phyloP scores from a whole-genome alignment of 352 stramenopile species.

The Detonula confervacea region DNA sequence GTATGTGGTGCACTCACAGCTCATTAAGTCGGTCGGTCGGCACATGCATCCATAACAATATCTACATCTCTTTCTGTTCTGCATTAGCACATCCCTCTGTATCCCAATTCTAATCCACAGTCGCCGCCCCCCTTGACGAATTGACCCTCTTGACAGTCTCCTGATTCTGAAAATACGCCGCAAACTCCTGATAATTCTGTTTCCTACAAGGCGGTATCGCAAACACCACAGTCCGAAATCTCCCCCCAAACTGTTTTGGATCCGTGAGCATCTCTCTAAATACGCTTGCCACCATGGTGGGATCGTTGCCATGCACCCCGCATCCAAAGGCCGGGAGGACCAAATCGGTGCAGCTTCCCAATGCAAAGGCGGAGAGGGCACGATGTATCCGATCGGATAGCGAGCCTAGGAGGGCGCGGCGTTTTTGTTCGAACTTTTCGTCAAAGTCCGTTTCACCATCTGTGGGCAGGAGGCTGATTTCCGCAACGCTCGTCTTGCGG shows the following conservation, averaged over 20 bases:
- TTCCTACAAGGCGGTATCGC: conserved; percentile 55
- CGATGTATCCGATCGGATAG: conserved; percentile 52
- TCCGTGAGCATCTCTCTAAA: conserved; percentile 54
- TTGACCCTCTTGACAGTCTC: neutral
- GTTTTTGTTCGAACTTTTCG: conserved; percentile 48
- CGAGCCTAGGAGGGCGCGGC: conserved; percentile 26
- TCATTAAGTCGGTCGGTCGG: too few relatives aligned
- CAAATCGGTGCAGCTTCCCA: conserved; percentile 51
- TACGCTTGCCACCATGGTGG: conserved; percentile 45
- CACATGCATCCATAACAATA: too few relatives aligned
- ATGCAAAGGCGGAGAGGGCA: conserved; percentile 45
- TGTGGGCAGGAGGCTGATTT: neutral
- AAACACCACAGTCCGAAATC: conserved; percentile 56
- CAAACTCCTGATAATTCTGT: conserved; percentile 62
- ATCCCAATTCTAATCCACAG: neutral
- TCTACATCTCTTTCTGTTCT: too few relatives aligned
- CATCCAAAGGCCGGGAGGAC: conserved; percentile 58
- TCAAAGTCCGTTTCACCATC: conserved; percentile 18
- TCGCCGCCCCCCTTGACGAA: neutral
- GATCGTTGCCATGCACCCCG: conserved; percentile 61
- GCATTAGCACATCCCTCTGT: too few relatives aligned
- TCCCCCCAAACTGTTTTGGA: conserved; percentile 40
- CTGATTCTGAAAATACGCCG: conserved; percentile 44
- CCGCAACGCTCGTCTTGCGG: conserved; percentile 1
- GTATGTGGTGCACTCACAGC: too few relatives aligned